These are phyloP conservation scores for Bipolaris sorokiniana DNA, from an alignment of 2,329 filamentous ascomycete genomes.

Conservation along the genomic window DNA sequence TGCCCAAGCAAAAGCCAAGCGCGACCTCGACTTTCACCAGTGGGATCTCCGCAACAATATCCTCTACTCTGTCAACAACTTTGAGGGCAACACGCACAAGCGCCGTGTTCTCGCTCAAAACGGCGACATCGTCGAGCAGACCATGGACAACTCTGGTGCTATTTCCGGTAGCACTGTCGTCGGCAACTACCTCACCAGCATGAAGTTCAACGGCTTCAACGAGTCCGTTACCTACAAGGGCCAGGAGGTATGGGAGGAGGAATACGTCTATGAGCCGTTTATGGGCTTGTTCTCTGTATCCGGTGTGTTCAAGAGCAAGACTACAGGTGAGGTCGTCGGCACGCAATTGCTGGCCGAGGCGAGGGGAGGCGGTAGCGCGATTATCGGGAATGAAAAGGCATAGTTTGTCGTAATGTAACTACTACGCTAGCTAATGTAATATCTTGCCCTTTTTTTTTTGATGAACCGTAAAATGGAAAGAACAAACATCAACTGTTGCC, in stretches of 20 bases:
- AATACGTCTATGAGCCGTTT: conserved; percentile 62
- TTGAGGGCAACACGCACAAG: conserved; percentile 59
- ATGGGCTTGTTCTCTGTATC: conserved; percentile 53
- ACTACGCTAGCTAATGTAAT: too few species aligned
- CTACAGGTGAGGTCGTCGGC: conserved; percentile 55
- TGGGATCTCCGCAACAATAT: conserved; percentile 64
- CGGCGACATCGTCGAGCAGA: conserved; percentile 61
- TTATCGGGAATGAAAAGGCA: conserved; percentile 48
- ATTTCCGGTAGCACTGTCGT: conserved; percentile 54
- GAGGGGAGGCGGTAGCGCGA: conserved; percentile 60
- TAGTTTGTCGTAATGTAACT: not conserved
- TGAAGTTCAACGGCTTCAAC: conserved; percentile 62
- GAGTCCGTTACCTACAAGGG: conserved; percentile 50
- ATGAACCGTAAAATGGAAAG: too few species aligned
- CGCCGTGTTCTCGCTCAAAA: conserved; percentile 64
- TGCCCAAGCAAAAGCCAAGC: conserved; percentile 28
- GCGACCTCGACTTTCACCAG: conserved; percentile 41
- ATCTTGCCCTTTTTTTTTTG: too few species aligned
- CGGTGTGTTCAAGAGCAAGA: conserved; percentile 58
- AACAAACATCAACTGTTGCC: too few species aligned
- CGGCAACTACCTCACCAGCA: conserved; percentile 59
- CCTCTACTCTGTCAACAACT: conserved; percentile 67
- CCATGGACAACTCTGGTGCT: conserved; percentile 60
- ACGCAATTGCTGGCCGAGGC: conserved; percentile 61
- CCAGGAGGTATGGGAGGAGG: conserved; percentile 56